Base-by-base conservation (phyloP, 108 stramenopile species). In the Asterionellopsis glacialis region DNA sequence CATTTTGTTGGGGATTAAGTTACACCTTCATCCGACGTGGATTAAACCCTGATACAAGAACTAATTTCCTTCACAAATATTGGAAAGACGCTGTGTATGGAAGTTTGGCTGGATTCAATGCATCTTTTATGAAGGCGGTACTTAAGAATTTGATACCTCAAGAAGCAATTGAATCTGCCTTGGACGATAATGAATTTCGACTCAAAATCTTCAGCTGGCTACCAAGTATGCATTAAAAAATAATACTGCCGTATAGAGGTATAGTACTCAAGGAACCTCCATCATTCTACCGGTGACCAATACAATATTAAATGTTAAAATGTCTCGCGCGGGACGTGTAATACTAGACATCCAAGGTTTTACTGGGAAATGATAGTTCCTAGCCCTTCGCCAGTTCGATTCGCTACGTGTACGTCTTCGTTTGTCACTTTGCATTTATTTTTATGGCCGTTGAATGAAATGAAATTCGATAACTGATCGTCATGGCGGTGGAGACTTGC, bases 11-110 rank as follows among this genome's bases (percentile, higher is more conserved):
- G 88, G 92, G 92, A 12, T 73, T 81, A 42, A 73, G 70, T 38
- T 94, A 94, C 55, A 68, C 90, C 11, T 87, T 90, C 56, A 90
- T 94, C 67, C 80, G 88, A 3, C 64, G 92, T 0, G 92, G 87
- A 11, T 64, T 94, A 74, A 94, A 94, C 64, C 92, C 92, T 25
- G 89, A 94, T 42, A 94, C 88, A 13, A 70, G 82, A 55, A 65
- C 61, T 22, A 70, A 81, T 12, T 86, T 88, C 62, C 47, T 90
- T 11, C 77, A 78, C 52, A 89, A 83, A 63, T 94, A 87, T 55
- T 94, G 92, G 92, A 94, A 94, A 58, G 92, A 94, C 74, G 88
- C 88, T 7, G 83, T 94, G 4, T 94, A 94, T 61, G 92, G 92
- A 33, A 87, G 85, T 74, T 57, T 94, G 61, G 92, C 92, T 14